Evolutionary conservation across 2,329 filamentous ascomycete genomes (phyloP), one percentile per base, ranked within the genome.

Genomic region (Penicillium digitatum): DNA sequence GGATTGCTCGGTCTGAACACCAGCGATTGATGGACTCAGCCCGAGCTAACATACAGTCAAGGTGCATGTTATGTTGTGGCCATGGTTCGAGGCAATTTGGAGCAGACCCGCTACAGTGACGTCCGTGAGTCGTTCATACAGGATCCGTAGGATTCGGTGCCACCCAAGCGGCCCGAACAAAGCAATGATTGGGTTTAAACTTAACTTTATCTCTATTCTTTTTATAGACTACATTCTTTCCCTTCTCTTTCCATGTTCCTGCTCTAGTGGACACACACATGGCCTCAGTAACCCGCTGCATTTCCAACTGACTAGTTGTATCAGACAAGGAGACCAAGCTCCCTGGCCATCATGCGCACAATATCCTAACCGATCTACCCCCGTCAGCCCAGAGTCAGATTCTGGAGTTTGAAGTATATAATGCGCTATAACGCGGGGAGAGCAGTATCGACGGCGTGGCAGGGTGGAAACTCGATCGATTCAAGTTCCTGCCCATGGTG

Each of bases 401-500:
- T 22, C 49, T 64, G n/a, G 72, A 75, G 39, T 75, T 78, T 43
- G 61, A 68, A 9, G 68, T 68, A 22, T 79, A 80, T 50, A 63
- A 78, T 24, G 71, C 71, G 40, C 75, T 80, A 5, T 61, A 62
- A 4, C 72, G 71, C 10, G 71, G 70, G 65, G 51, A 68, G 58
- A 52, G 65, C 68, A 56, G 64, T 63, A 14, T 70, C 61, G 26
- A 39, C 50, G 68, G 72, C 55, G 26, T 70, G 71, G 57, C 71
- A 67, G 80, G 80, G 2, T 82, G 81, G 81, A 75, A 69, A 26
- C 72, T 83, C 43, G 81, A 83, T 67, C 81, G 80, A 63, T 83
- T 78, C 74, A 83, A 83, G 65, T 83, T 83, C 58, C 64, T 83
- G 29, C 79, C 81, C 38, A 81, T 82, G 76, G 70, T 83, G 5